phyloP scores from a whole-genome alignment of 2,329 filamentous ascomycete species.

The Ascochyta rabiei region DNA sequence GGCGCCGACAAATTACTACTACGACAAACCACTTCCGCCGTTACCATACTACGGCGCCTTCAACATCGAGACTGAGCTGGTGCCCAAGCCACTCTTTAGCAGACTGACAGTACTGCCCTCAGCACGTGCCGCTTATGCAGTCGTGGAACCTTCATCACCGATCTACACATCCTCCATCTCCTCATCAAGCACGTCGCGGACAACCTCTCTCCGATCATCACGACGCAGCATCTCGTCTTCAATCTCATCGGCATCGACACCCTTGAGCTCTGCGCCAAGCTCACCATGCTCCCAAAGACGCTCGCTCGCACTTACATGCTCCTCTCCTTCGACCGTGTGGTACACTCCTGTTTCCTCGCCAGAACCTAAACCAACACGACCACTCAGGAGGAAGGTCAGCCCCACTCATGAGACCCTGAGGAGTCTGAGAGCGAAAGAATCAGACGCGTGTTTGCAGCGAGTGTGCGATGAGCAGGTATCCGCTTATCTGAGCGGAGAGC shows the following conservation, averaged over 20 bases:
- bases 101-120: slow-evolving; percentile 25
- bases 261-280: slow-evolving; percentile 9
- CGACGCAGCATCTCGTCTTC: slow-evolving; percentile 9
- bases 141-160: slow-evolving; percentile 27
- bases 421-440: slow-evolving; percentile 41
- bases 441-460: slow-evolving; percentile 41
- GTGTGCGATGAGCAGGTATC: slow-evolving; percentile 39
- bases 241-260: slow-evolving; percentile 2
- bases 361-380: slow-evolving; percentile 15
- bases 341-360: slow-evolving; percentile 15
- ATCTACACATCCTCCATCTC: slow-evolving; percentile 19
- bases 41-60: slow-evolving; percentile 10
- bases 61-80: slow-evolving; percentile 23
- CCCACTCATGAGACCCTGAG: slow-evolving; percentile 35
- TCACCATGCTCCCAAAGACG: slow-evolving; percentile 6
- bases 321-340: slow-evolving; percentile 8
- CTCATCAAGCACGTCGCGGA: not conserved
- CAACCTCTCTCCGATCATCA: slow-evolving; percentile 10
- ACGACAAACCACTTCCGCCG: slow-evolving; percentile 22
- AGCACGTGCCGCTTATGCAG: slow-evolving; percentile 25
- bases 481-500: slow-evolving; percentile 36
- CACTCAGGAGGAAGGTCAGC: slow-evolving; percentile 19
- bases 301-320: slow-evolving; percentile 9
- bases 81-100: slow-evolving; percentile 38
- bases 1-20: slow-evolving; percentile 10